Conservation (phyloP, 371 early-diverging fungal species). For the Chytridium lagenaria region DNA sequence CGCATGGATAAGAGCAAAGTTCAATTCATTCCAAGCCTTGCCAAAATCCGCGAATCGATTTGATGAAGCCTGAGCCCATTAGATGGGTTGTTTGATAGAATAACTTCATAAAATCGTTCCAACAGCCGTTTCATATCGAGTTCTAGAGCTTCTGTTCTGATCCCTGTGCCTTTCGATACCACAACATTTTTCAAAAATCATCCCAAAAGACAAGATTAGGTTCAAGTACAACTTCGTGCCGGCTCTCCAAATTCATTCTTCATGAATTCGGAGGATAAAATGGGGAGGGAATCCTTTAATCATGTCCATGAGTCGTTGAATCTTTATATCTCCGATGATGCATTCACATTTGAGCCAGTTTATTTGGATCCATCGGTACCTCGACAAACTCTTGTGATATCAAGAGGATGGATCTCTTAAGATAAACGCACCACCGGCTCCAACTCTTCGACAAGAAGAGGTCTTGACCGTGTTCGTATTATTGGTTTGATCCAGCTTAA, state of each 20-base stretch:
- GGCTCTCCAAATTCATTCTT: not conserved
- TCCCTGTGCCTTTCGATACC: too few species aligned
- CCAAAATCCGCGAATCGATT: not conserved
- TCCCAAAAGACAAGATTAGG: too few species aligned
- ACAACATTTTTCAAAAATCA: too few species aligned
- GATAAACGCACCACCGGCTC: slow-evolving; percentile 48
- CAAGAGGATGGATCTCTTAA: slow-evolving; percentile 38
- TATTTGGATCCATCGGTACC: slow-evolving; percentile 42
- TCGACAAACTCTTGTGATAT: slow-evolving; percentile 50
- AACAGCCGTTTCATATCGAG: not conserved
- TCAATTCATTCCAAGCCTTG: not conserved
- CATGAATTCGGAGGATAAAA: not conserved
- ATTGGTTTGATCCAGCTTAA: slow-evolving; percentile 77
- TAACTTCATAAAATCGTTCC: not conserved
- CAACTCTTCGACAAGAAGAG: slow-evolving; percentile 52
- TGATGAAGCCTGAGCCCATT: slow-evolving; percentile 3
- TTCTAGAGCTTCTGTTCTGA: too few species aligned
- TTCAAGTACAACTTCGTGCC: too few species aligned
- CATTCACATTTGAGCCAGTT: slow-evolving; percentile 54
- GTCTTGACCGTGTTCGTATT: slow-evolving; percentile 64
- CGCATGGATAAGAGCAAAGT: not conserved
- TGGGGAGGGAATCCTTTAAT: not conserved
- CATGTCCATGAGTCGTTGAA: slow-evolving; percentile 28
- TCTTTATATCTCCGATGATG: slow-evolving; percentile 43
- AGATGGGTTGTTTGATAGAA: too few species aligned